Conservation (phyloP, 2,329 filamentous ascomycete species). For the Dryadomyces sulphureus region DNA sequence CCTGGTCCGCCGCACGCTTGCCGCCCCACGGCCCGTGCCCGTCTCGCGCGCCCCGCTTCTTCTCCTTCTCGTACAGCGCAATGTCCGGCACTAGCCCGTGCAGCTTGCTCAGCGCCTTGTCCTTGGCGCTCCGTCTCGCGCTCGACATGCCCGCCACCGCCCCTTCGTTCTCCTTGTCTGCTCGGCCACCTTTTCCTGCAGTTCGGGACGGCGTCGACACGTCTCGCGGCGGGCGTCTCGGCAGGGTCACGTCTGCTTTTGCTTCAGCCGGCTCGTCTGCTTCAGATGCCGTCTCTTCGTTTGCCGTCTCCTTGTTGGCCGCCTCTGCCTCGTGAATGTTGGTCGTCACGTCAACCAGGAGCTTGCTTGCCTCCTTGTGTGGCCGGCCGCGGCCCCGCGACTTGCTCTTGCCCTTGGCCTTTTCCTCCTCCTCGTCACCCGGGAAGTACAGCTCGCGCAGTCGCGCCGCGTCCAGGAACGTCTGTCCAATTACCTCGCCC, state of each 20-base stretch:
- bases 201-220: slow-evolving; percentile 21
- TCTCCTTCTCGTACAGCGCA: slow-evolving; percentile 83
- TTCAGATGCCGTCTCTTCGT: slow-evolving; percentile 19
- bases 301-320: too few relatives aligned
- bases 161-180: slow-evolving; percentile 64
- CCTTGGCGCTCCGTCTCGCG: slow-evolving; percentile 75
- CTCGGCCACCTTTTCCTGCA: slow-evolving; percentile 10
- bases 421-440: slow-evolving; percentile 24
- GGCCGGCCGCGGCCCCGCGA: not conserved
- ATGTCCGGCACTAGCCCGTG: slow-evolving; percentile 74
- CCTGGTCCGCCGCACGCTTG: slow-evolving; percentile 43
- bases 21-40: slow-evolving; percentile 42
- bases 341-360: not conserved
- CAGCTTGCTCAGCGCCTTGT: slow-evolving; percentile 62
- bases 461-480: slow-evolving; percentile 51
- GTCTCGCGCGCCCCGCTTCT: slow-evolving; percentile 50
- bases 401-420: slow-evolving; percentile 25
- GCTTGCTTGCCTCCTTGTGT: slow-evolving; percentile 20
- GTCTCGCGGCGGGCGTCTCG: not conserved
- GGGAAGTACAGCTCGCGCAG: slow-evolving; percentile 55
- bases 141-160: slow-evolving; percentile 56
- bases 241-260: not conserved
- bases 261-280: not conserved
- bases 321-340: not conserved
- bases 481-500: slow-evolving; percentile 84